Conservation (phyloP, 208 protist genomes). For the Leishmania turanica region DNA sequence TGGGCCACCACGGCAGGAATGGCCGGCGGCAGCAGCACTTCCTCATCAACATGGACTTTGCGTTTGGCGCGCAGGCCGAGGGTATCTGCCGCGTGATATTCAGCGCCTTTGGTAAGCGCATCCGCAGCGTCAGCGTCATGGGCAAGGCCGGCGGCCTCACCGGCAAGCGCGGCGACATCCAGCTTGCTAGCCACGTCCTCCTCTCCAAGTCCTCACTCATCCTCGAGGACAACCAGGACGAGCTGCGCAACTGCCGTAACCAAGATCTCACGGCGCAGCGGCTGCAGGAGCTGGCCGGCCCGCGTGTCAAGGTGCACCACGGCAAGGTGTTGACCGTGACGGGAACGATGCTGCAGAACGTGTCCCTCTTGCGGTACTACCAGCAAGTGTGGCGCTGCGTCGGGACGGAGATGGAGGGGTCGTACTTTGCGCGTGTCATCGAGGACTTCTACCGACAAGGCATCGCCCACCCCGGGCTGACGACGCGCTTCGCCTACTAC, state of each 20-base stretch:
- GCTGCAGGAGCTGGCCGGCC: conserved; percentile 60
- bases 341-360: conserved; percentile 90
- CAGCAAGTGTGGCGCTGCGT: conserved; percentile 83
- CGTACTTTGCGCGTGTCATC: conserved; percentile 86
- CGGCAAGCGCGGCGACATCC: conserved; percentile 90
- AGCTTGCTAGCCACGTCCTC: conserved; percentile 84
- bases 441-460: conserved; percentile 83
- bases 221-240: conserved; percentile 83
- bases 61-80: conserved; percentile 90
- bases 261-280: conserved; percentile 62
- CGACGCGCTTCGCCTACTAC: conserved; percentile 89
- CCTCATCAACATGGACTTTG: conserved; percentile 93
- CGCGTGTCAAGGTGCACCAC: conserved; percentile 55
- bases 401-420: conserved; percentile 90
- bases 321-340: conserved; percentile 85
- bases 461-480: conserved; percentile 60
- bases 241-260: conserved; percentile 84
- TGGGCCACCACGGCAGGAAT: conserved; percentile 10
- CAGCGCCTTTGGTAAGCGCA: conserved; percentile 77
- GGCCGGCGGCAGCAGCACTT: conserved; percentile 64
- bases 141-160: conserved; percentile 88
- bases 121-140: conserved; percentile 88
- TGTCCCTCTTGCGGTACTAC: conserved; percentile 80
- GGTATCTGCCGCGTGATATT: conserved; percentile 81
- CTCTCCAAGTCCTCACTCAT: conserved; percentile 87